Evolutionary conservation across 805 yeast species (phyloP), one percentile per base, ranked within the genome.

Genomic region (Vanderwaltozyma tropicalis): DNA sequence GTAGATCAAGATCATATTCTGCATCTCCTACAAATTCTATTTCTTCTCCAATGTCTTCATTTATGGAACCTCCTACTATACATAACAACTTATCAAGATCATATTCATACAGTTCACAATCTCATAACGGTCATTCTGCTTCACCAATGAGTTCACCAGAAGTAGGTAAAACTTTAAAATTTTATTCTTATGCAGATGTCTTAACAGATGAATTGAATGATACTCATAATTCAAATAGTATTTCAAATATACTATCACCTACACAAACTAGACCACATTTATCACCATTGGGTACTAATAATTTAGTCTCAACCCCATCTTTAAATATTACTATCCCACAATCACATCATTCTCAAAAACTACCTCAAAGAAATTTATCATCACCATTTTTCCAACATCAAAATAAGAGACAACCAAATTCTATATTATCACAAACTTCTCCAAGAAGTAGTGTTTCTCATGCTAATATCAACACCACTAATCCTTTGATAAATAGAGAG

Each of bases 181-280:
- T 82, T 53, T 79, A 75, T 52, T 78, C 87, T 2, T 84, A 80
- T 57, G 94, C 92, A 4, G 95, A 84, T 49, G 72, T 84, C 71
- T 69, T 81, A 43, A 73, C 67, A 45, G 76, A 74, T 47, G 89
- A 80, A 54, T n/a, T 38, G 11, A 16, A 27, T 2, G 40, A 38
- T 14, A 30, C 24, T 25, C n/a, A n/a, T 7, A 11, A 17, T 9
- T 11, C 34, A 20, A 38, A 34, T 21, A 18, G 20, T 9, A 19
- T 24, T 7, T 31, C 21, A 22, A 24, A 32, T 21, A 5, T 32
- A 17, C 34, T 27, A 10, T 17, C 31, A 18, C 31, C 31, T 5
- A 31, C 31, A 27, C n/a, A 16, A 11, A 20, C 37, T 13, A 19
- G 26, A 9, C 15, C 16, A 10, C 17, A 31, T 13, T 18, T 18